Conservation (phyloP, 2,329 filamentous ascomycete genomes). For the Leptographium lundbergii region DNA sequence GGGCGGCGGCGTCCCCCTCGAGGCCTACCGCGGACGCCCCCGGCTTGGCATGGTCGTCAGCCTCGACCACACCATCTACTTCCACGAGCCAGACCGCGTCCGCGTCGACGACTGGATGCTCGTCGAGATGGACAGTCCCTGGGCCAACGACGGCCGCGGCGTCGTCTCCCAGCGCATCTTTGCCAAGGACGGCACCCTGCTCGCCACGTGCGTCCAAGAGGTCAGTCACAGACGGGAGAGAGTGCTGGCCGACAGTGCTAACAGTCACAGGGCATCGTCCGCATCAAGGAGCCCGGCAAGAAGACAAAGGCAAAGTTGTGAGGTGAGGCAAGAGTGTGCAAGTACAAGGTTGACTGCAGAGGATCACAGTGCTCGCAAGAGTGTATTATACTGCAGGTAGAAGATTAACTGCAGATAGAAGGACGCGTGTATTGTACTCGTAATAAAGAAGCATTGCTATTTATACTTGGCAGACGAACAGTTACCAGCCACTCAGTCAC, state of each 20-base stretch:
- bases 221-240: constrained; percentile 24
- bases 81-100: constrained; percentile 47
- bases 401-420: no score
- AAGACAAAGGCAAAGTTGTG: no score
- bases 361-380: no score
- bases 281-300: neutral
- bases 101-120: constrained; percentile 66
- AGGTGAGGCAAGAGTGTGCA: no score
- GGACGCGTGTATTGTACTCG: no score
- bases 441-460: no score
- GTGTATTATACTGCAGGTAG: no score
- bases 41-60: constrained; percentile 76
- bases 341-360: no score
- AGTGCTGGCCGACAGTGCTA: neutral
- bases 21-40: constrained; percentile 34
- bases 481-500: no score
- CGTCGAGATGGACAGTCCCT: constrained; percentile 67
- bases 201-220: constrained; percentile 75
- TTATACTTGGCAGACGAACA: no score
- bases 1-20: constrained; percentile 27
- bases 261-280: constrained; percentile 2
- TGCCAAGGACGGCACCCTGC: constrained; percentile 53
- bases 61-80: constrained; percentile 63
- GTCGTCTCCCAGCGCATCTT: constrained; percentile 67
- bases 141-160: constrained; percentile 65